Percentiles rank a stretch among this genome's conserved stretches.
These are phyloP conservation scores for Pichia sp. DNA, from an alignment of 1,139 yeast genomes.

Conservation along the genomic window DNA sequence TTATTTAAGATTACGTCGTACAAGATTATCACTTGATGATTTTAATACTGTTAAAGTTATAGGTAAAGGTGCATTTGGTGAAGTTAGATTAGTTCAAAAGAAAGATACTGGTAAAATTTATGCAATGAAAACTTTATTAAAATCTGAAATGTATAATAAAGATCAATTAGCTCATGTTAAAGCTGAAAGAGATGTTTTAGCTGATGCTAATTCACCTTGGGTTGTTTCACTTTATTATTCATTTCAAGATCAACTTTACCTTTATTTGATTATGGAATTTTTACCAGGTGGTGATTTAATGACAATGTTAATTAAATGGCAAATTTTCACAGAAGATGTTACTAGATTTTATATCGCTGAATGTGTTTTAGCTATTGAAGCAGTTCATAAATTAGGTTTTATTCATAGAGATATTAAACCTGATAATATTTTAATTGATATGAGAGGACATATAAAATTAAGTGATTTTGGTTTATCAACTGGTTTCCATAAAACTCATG, in stretches of 20 bases:
- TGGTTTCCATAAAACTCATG: constrained; percentile 82
- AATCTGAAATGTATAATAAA: constrained; percentile 76
- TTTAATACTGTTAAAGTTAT: constrained; percentile 74
- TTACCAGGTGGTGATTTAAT: constrained; percentile 81
- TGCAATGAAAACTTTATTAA: constrained; percentile 75
- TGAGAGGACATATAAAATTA: constrained; percentile 69
- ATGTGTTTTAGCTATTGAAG: constrained; percentile 78
- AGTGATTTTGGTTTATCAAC: constrained; percentile 82
- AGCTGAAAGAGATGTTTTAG: constrained; percentile 80
- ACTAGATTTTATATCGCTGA: constrained; percentile 83
- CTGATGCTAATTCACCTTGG: constrained; percentile 85
- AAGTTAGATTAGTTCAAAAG: constrained; percentile 76
- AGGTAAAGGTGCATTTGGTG: constrained; percentile 86
- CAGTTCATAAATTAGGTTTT: constrained; percentile 71
- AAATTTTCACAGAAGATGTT: constrained; percentile 75
- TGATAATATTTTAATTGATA: constrained; percentile 72
- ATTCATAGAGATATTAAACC: constrained; percentile 78
- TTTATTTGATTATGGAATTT: constrained; percentile 76
- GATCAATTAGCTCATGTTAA: constrained; percentile 81
- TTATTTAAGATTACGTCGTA: constrained; percentile 65
- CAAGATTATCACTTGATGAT: constrained; percentile 66
- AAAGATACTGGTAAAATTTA: constrained; percentile 75
- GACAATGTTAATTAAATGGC: constrained; percentile 88
- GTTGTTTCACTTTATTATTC: constrained; percentile 76
- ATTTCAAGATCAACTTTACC: constrained; percentile 69